phyloP scores from a whole-genome alignment of 192 early-diverging fungal genomes.

The Coemansia nantahalensis region DNA sequence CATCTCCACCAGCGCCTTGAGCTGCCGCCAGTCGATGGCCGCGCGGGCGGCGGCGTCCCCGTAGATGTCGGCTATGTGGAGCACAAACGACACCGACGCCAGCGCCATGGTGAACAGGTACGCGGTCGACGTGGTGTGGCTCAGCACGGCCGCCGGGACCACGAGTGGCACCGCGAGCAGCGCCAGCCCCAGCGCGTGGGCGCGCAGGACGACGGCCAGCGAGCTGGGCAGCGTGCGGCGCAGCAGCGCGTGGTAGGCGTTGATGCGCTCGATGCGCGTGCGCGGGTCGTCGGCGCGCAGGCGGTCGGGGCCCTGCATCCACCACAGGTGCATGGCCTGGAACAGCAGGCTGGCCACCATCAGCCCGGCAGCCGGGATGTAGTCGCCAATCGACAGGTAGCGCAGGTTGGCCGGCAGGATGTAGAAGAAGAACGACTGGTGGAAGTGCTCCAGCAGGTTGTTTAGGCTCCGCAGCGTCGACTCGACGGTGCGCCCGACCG shows the following conservation, averaged over 20 bases:
- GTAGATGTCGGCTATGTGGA: conserved; percentile 61
- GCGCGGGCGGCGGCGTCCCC: conserved; percentile 44
- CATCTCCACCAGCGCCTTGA: conserved; percentile 34
- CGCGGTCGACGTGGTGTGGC: conserved; percentile 19
- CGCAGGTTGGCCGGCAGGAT: conserved; percentile 72
- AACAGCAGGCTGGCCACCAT: conserved; percentile 71
- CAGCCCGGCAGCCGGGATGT: conserved; percentile 81
- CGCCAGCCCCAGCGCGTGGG: conserved; percentile 51
- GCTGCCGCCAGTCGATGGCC: conserved; percentile 43
- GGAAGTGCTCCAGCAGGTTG: conserved; percentile 90
- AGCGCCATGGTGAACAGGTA: conserved; percentile 34
- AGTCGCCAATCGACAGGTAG: conserved; percentile 87
- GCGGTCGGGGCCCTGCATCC: conserved; percentile 40
- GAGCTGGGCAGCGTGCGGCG: conserved; percentile 27
- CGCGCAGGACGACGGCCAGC: conserved; percentile 22
- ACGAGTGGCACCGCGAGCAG: conserved; percentile 23
- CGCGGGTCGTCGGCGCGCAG: conserved; percentile 31
- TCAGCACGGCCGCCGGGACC: conserved; percentile 18
- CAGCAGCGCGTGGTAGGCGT: conserved; percentile 38
- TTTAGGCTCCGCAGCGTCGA: conserved; percentile 80
- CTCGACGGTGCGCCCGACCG: conserved; percentile 65
- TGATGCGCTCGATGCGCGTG: conserved; percentile 41
- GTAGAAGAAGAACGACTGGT: conserved; percentile 98
- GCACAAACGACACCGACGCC: conserved; percentile 38
- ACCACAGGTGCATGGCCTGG: conserved; percentile 61